Percentiles rank a stretch among this genome's conserved stretches.
Evolutionary conservation across 108 stramenopile species (phyloP).

Genomic region (Nitzschia sp.): DNA sequence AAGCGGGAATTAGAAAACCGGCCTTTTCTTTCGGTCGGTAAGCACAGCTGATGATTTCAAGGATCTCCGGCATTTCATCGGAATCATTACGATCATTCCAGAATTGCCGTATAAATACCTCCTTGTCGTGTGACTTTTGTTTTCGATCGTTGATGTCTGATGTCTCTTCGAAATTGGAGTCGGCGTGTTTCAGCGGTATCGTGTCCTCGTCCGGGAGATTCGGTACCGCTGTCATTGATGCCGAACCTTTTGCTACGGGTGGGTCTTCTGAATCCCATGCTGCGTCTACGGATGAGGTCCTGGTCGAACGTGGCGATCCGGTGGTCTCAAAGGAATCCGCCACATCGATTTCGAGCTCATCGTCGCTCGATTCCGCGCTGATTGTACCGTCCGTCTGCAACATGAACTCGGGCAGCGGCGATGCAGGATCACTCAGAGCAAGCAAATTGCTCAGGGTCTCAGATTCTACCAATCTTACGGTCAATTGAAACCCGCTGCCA

Average conservation of each 20-base stretch:
- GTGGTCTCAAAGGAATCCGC: neutral
- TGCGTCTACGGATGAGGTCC: neutral
- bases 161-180: neutral
- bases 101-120: slow-evolving; percentile 30
- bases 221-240: no score
- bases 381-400: neutral
- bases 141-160: neutral
- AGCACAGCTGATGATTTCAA: slow-evolving; percentile 43
- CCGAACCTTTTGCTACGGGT: neutral
- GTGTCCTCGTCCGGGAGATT: neutral
- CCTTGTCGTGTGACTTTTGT: neutral
- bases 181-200: neutral
- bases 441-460: slow-evolving; percentile 3
- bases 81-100: slow-evolving; percentile 20
- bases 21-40: slow-evolving; percentile 48
- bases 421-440: neutral
- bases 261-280: neutral
- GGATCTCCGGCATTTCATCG: slow-evolving; percentile 28
- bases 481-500: slow-evolving; percentile 1
- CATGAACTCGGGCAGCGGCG: slow-evolving; percentile 1
- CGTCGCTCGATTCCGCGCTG: neutral
- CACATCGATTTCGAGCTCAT: neutral
- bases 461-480: neutral
- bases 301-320: neutral
- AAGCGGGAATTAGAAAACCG: slow-evolving; percentile 20